Conservation (phyloP, 2,329 filamentous ascomycete species). For the Claviceps pazoutovae region DNA sequence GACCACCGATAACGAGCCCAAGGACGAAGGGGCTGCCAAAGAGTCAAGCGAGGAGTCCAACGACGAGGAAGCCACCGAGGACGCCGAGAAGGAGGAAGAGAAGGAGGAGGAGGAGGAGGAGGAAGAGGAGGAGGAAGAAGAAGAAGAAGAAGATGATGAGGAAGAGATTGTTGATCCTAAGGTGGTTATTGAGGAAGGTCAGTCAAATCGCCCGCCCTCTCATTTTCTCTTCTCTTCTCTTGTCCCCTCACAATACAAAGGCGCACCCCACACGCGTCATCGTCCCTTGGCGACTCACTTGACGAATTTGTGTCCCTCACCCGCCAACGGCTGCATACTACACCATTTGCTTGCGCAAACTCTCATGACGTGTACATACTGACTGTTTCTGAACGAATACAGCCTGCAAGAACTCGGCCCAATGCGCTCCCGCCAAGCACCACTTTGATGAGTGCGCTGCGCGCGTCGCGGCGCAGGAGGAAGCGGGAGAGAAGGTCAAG, state of each 20-base stretch:
- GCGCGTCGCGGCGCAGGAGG: slow-evolving; percentile 56
- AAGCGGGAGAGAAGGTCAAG: slow-evolving; percentile 55
- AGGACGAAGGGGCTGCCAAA: slow-evolving; percentile 21
- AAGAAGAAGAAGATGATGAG: slow-evolving; percentile 63
- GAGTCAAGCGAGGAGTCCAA: slow-evolving; percentile 12
- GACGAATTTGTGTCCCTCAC: neutral
- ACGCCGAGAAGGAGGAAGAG: slow-evolving; percentile 34
- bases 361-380: slow-evolving; percentile 3
- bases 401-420: slow-evolving; percentile 83
- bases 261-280: neutral
- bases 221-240: neutral
- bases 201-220: slow-evolving; percentile 23
- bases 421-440: slow-evolving; percentile 83
- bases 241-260: neutral
- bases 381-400: slow-evolving; percentile 12
- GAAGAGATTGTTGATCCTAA: slow-evolving; percentile 81
- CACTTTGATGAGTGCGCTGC: slow-evolving; percentile 97
- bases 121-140: slow-evolving; percentile 57
- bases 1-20: slow-evolving; percentile 38
- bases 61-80: slow-evolving; percentile 25
- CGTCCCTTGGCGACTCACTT: slow-evolving; percentile 1
- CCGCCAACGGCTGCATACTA: neutral
- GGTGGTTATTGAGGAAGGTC: slow-evolving; percentile 83
- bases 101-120: slow-evolving; percentile 41
- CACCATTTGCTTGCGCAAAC: neutral